Evolutionary conservation across 2,329 filamentous ascomycete genomes (phyloP), one percentile per base, ranked within the genome.

Genomic region (Knufia fluminis): DNA sequence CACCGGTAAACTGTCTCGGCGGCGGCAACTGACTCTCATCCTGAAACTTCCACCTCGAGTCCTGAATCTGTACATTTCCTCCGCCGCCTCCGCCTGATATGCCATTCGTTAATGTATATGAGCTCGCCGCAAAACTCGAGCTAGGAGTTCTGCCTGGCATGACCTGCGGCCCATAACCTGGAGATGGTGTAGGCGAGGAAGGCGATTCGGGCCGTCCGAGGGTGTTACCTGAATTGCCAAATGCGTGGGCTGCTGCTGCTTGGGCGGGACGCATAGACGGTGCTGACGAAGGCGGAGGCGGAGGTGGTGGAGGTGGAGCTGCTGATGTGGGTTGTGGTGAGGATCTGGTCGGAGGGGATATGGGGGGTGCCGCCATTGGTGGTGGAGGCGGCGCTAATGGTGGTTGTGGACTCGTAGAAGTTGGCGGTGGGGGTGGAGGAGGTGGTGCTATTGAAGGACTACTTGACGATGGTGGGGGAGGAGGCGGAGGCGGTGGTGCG

Each of bases 31-130:
- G 75, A 31, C 75, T 78, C 60, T 96, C 91, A 41, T 83, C 79
- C 59, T 91, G 85, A 63, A 96, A 98, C 56, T 83, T 85, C 82
- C 89, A 98, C 57, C 91, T 76, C 48, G 75, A 66, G 65, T 97
- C 92, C 54, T 88, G 78, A 44, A 95, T 80, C 9, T 36, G 47
- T 31, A 38, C 22, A 45, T 16, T 20, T 3, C 48, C 41, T 16
- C 48, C 48, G 10, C 26, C 14, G 24, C 39, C 33, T 7, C 52
- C 50, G 38, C 52, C 35, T 12, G 60, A 62, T 48, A 62, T 61
- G 51, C 82, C 82, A 61, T 86, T 86, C 17, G 75, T 75, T 38
- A 89, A 72, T 1, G 86, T 92, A 66, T 89, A 92, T 10, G 82
- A 76, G 61, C 81, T 86, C 1, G 86, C 77, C 62, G 91, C 84